These are phyloP conservation scores for Postia placenta DNA, from an alignment of 768 basidiomycete species.

Conservation along the genomic window DNA sequence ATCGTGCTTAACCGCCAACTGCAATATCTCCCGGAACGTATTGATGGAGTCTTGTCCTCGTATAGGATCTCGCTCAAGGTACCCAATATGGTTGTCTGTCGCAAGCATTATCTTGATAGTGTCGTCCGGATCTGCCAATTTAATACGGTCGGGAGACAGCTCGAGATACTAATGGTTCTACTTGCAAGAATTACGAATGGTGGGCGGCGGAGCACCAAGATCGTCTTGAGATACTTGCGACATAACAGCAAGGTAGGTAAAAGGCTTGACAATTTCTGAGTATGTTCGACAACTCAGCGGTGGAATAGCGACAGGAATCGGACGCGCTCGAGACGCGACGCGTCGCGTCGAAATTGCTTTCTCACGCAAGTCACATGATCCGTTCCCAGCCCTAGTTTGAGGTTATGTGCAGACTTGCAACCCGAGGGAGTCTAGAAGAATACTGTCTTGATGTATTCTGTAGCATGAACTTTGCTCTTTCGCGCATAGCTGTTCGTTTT, in stretches of 20 bases:
- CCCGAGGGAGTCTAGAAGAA: too few species aligned
- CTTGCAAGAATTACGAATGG: constrained; percentile 36
- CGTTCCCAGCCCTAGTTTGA: too few species aligned
- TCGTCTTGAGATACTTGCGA: constrained; percentile 12
- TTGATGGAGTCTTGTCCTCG: constrained; percentile 94
- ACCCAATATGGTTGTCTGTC: constrained; percentile 95
- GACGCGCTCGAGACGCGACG: constrained; percentile 20
- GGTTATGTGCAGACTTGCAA: too few species aligned
- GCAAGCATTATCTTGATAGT: constrained; percentile 83
- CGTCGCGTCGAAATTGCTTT: constrained; percentile 5
- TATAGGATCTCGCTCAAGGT: constrained; percentile 89
- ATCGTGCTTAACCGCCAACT: constrained; percentile 83
- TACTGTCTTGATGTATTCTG: too few species aligned
- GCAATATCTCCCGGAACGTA: constrained; percentile 90
- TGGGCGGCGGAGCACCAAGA: constrained; percentile 22
- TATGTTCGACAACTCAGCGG: neutral
- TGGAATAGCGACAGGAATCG: neutral
- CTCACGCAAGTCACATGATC: neutral
- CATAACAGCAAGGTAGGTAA: neutral
- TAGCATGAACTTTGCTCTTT: too few species aligned
- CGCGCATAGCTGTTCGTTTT: too few species aligned
- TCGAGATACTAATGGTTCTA: neutral
- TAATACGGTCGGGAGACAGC: neutral
- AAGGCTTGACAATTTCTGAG: neutral
- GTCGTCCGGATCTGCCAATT: constrained; percentile 49